A percentile compares a stretch with the other conserved stretches of the same genome.
Conservation (phyloP, 805 yeast genomes). For the Kodamaea sagamina region DNA sequence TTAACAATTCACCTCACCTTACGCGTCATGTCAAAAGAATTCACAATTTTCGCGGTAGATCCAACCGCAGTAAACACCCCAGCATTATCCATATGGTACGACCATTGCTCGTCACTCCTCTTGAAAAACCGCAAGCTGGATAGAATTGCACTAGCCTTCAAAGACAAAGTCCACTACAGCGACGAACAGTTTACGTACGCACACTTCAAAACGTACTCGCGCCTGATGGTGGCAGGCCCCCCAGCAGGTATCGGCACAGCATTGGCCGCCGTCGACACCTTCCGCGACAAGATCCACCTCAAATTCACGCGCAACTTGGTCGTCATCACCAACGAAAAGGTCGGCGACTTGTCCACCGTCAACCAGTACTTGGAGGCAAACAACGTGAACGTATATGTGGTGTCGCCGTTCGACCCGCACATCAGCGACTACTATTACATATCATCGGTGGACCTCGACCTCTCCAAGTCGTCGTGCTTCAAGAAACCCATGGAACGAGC, state of each 20-base stretch:
- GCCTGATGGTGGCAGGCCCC: conserved; percentile 3
- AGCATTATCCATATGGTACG: conserved; percentile 14
- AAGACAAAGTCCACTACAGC: conserved; percentile 14
- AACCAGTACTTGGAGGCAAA: neutral
- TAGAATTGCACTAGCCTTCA: conserved; percentile 17
- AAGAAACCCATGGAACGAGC: conserved; percentile 22
- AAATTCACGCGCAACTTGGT: conserved; percentile 24
- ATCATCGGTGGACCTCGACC: neutral
- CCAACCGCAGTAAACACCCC: conserved; percentile 9
- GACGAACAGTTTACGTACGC: conserved; percentile 17
- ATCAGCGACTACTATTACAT: conserved; percentile 17
- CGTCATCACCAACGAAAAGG: conserved; percentile 14
- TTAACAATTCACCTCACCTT: too few relatives aligned
- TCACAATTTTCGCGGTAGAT: conserved; percentile 24
- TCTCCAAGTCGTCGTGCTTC: conserved; percentile 5
- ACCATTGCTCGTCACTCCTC: conserved; percentile 20
- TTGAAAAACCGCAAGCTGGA: conserved; percentile 25
- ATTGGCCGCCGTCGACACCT: conserved; percentile 17
- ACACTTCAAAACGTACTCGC: conserved; percentile 20
- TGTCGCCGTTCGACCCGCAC: conserved; percentile 6
- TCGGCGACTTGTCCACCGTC: neutral
- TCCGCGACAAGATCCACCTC: conserved; percentile 22
- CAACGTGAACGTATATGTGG: conserved; percentile 7
- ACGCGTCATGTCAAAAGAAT: conserved; percentile 19
- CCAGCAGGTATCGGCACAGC: neutral